These are phyloP conservation scores for Auriscalpium microsporum DNA, from an alignment of 768 basidiomycete species.

Conservation along the genomic window DNA sequence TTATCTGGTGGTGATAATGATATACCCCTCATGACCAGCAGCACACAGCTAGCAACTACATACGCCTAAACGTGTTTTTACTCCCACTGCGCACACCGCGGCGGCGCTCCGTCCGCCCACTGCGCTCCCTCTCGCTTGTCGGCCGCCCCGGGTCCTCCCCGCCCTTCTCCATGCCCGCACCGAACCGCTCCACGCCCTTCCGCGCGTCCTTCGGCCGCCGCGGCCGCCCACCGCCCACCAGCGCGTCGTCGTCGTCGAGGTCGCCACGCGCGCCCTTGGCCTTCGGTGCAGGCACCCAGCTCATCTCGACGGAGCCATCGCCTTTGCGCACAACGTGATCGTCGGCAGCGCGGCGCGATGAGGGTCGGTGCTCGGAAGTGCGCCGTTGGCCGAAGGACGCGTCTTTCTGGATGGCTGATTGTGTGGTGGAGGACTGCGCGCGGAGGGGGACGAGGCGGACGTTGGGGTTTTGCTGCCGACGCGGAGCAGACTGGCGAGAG, in stretches of 20 bases:
- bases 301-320: conserved; percentile 76
- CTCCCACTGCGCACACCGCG: conserved; percentile 82
- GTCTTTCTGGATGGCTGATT: conserved; percentile 35
- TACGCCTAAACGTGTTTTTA: conserved; percentile 62
- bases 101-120: conserved; percentile 73
- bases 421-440: conserved; percentile 26
- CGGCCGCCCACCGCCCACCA: conserved; percentile 5
- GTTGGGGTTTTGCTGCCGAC: conserved; percentile 36
- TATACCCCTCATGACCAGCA: too few relatives aligned
- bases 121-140: conserved; percentile 57
- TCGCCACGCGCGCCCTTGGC: neutral
- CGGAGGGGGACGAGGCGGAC: conserved; percentile 63
- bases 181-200: conserved; percentile 72
- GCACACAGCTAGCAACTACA: conserved; percentile 7
- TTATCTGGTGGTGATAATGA: too few relatives aligned
- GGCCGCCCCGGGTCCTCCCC: conserved; percentile 37
- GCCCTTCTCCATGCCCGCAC: conserved; percentile 84
- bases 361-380: conserved; percentile 12
- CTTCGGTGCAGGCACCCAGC: conserved; percentile 57
- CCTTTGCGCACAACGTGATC: conserved; percentile 20
- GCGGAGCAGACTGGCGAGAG: conserved; percentile 5
- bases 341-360: neutral
- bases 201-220: conserved; percentile 30
- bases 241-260: conserved; percentile 25
- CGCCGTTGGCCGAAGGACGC: conserved; percentile 70